Percentiles rank a stretch among this genome's conserved stretches.
These are phyloP conservation scores for Rugosomyces carneus DNA, from an alignment of 1,284 basidiomycete species.

Conservation along the genomic window DNA sequence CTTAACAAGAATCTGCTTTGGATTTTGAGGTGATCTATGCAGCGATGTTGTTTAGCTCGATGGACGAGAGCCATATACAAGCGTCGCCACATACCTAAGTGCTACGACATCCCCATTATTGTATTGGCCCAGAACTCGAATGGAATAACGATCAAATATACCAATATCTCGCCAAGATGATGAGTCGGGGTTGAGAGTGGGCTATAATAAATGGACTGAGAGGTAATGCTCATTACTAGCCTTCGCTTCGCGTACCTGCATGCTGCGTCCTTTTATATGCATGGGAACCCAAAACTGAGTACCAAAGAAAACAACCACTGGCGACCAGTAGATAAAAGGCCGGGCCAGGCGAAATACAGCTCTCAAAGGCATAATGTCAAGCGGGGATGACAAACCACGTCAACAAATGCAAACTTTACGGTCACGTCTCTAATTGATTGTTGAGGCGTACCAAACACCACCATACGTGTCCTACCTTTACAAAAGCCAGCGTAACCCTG, in stretches of 20 bases:
- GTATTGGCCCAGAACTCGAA: slow-evolving; percentile 32
- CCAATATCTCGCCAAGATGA: slow-evolving; percentile 57
- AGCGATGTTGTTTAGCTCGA: not conserved
- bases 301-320: slow-evolving; percentile 42
- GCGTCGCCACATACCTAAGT: slow-evolving; percentile 37
- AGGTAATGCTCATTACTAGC: not conserved
- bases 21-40: slow-evolving; percentile 63
- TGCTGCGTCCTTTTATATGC: slow-evolving; percentile 58
- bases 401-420: slow-evolving; percentile 24
- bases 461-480: slow-evolving; percentile 23
- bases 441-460: slow-evolving; percentile 28
- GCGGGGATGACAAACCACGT: slow-evolving; percentile 15
- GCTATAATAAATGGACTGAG: slow-evolving; percentile 40
- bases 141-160: slow-evolving; percentile 51
- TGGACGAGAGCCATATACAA: not conserved
- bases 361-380: too few species aligned
- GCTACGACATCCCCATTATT: slow-evolving; percentile 61
- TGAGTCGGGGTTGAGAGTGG: slow-evolving; percentile 69
- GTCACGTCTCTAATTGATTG: slow-evolving; percentile 19
- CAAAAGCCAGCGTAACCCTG: slow-evolving; percentile 16
- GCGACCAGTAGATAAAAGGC: slow-evolving; percentile 50
- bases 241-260: slow-evolving; percentile 53
- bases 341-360: not conserved
- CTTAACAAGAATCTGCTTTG: slow-evolving; percentile 53
- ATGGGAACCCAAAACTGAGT: slow-evolving; percentile 50